Evolutionary conservation across 2,329 filamentous ascomycete genomes (phyloP).

Genomic region (Cadophora luteo-olivacea): DNA sequence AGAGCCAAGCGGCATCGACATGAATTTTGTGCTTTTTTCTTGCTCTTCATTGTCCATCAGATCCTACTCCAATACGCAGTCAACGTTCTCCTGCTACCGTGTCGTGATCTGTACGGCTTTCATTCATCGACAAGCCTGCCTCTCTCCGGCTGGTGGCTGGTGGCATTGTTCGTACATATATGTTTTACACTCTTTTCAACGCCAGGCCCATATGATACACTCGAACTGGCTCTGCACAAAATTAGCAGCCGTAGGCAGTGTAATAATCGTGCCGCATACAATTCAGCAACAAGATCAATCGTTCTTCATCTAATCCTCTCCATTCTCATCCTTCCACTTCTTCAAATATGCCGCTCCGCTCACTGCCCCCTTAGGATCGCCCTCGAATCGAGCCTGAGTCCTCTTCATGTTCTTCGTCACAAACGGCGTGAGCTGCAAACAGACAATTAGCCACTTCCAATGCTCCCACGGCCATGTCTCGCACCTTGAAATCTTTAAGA

Average conservation of each 20-base stretch:
- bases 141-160: neutral
- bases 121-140: neutral
- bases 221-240: neutral
- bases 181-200: slow-evolving; percentile 30
- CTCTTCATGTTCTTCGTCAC: slow-evolving; percentile 67
- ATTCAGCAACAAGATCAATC: slow-evolving; percentile 7
- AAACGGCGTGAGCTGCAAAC: slow-evolving; percentile 79
- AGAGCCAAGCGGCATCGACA: too few relatives aligned
- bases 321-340: slow-evolving; percentile 73
- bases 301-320: slow-evolving; percentile 46
- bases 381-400: slow-evolving; percentile 57
- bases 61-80: neutral
- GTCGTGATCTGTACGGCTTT: neutral
- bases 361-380: slow-evolving; percentile 61
- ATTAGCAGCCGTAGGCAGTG: neutral
- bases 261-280: neutral
- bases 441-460: slow-evolving; percentile 2
- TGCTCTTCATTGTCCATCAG: too few relatives aligned
- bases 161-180: slow-evolving; percentile 24
- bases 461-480: slow-evolving; percentile 26
- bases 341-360: slow-evolving; percentile 68
- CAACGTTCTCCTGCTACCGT: too few relatives aligned
- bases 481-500: slow-evolving; percentile 75
- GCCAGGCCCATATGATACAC: slow-evolving; percentile 28
- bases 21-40: too few relatives aligned